A percentile compares a stretch with the other conserved stretches of the same genome.
phyloP scores from a whole-genome alignment of 2,329 filamentous ascomycete species.

The Ceratocystis papillata region DNA sequence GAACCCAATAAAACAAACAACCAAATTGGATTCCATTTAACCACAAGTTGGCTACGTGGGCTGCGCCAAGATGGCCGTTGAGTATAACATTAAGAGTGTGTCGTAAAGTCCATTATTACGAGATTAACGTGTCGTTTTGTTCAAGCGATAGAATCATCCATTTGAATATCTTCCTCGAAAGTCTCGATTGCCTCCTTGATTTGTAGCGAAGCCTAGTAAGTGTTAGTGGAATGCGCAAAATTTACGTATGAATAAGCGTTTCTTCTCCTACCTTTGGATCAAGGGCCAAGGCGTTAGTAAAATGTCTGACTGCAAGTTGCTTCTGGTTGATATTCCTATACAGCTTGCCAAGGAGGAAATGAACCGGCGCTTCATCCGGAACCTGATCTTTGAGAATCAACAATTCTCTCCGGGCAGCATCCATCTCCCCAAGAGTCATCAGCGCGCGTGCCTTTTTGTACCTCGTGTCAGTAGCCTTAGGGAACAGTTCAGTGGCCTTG shows the following conservation, averaged over 20 bases:
- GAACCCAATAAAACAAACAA: not conserved
- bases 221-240: conserved; percentile 1
- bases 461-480: conserved; percentile 67
- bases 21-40: not conserved
- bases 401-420: conserved; percentile 68
- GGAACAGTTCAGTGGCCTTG: conserved; percentile 71
- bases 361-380: conserved; percentile 89
- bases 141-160: conserved; percentile 43
- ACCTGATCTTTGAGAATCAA: conserved; percentile 82
- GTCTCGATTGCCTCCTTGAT: conserved; percentile 97
- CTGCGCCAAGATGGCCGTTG: not conserved
- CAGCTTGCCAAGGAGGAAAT: conserved; percentile 81
- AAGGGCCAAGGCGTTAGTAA: conserved; percentile 86
- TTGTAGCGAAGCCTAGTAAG: conserved; percentile 64
- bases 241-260: not conserved
- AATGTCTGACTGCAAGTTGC: conserved; percentile 76
- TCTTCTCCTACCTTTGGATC: conserved; percentile 71
- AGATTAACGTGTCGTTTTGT: not conserved
- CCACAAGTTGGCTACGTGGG: conserved; percentile 1
- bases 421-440: conserved; percentile 60
- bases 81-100: conserved; percentile 8
- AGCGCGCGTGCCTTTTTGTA: conserved; percentile 89
- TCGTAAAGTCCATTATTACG: conserved; percentile 7
- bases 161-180: conserved; percentile 67
- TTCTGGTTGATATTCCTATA: conserved; percentile 64